These are phyloP conservation scores for Kwoniella shandongensis DNA, from an alignment of 768 basidiomycete genomes.

Conservation along the genomic window DNA sequence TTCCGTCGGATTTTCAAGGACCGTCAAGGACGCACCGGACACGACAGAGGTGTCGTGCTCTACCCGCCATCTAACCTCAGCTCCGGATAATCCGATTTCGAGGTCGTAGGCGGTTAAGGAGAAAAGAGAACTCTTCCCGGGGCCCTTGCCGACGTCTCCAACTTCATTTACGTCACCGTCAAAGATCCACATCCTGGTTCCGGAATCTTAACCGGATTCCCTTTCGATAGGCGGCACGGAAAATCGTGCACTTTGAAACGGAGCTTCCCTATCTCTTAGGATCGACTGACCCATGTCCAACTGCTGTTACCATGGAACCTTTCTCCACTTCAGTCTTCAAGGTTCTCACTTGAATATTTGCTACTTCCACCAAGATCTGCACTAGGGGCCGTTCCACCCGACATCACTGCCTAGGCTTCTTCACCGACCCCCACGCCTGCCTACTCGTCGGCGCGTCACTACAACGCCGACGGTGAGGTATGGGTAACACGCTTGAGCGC, in stretches of 20 bases:
- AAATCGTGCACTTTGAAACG: conserved; percentile 68
- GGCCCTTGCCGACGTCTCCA: conserved; percentile 65
- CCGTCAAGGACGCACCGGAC: conserved; percentile 72
- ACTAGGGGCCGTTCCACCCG: conserved; percentile 74
- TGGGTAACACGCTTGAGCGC: conserved; percentile 84
- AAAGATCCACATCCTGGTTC: conserved; percentile 64
- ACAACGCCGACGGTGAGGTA: conserved; percentile 73
- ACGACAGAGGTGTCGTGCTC: conserved; percentile 69
- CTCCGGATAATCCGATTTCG: conserved; percentile 75
- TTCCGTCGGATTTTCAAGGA: conserved; percentile 80
- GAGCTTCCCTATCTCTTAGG: conserved; percentile 75
- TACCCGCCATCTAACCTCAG: conserved; percentile 71
- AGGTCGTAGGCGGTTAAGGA: conserved; percentile 70
- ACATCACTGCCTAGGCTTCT: conserved; percentile 75
- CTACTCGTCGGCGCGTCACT: conserved; percentile 64
- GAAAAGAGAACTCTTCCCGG: conserved; percentile 78
- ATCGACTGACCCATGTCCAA: conserved; percentile 84
- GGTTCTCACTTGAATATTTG: conserved; percentile 84
- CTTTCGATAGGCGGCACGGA: conserved; percentile 70
- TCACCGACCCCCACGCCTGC: conserved; percentile 68
- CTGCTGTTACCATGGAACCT: conserved; percentile 83
- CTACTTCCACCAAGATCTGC: conserved; percentile 87
- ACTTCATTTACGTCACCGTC: conserved; percentile 69
- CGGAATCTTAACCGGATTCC: conserved; percentile 76
- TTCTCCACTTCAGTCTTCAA: conserved; percentile 86